Percentiles rank a stretch among this genome's conserved stretches.
phyloP scores from a whole-genome alignment of 1,284 basidiomycete species.

The Tetrapyrgos nigripes region DNA sequence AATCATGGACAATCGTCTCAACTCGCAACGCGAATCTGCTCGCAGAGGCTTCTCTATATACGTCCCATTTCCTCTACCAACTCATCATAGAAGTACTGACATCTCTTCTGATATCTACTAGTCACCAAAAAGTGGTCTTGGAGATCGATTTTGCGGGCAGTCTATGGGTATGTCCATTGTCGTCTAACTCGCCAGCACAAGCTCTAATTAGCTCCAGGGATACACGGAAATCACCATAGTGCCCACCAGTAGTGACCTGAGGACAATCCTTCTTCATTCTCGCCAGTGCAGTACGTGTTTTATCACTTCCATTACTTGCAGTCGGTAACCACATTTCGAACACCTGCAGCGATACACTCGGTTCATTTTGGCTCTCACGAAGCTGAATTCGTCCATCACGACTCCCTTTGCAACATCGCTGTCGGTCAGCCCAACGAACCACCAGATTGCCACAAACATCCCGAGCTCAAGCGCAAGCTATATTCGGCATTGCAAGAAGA shows the following conservation, averaged over 20 bases:
- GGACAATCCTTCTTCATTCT: constrained; percentile 85
- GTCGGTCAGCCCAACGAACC: constrained; percentile 65
- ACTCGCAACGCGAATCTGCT: constrained; percentile 75
- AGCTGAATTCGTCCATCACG: constrained; percentile 78
- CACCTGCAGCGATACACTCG: constrained; percentile 67
- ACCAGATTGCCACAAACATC: constrained; percentile 88
- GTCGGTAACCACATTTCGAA: not conserved
- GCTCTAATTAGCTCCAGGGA: constrained; percentile 57
- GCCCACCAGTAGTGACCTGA: constrained; percentile 78
- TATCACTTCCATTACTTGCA: constrained; percentile 3
- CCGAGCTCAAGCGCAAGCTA: constrained; percentile 92
- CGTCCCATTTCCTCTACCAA: constrained; percentile 50
- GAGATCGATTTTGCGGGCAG: constrained; percentile 87
- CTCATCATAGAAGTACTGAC: constrained; percentile 48
- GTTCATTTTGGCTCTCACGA: constrained; percentile 73
- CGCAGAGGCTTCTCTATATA: constrained; percentile 87
- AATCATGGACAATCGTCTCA: constrained; percentile 52
- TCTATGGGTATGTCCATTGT: constrained; percentile 65
- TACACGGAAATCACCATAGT: constrained; percentile 91
- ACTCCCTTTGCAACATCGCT: constrained; percentile 76
- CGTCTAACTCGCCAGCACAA: constrained; percentile 23
- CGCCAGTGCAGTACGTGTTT: constrained; percentile 78
- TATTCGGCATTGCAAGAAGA: constrained; percentile 91
- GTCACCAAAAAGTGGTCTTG: constrained; percentile 91
- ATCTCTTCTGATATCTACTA: constrained; percentile 68